phyloP scores from a whole-genome alignment of 176 grass and related monocot species.

The Aegilops speltoides region DNA sequence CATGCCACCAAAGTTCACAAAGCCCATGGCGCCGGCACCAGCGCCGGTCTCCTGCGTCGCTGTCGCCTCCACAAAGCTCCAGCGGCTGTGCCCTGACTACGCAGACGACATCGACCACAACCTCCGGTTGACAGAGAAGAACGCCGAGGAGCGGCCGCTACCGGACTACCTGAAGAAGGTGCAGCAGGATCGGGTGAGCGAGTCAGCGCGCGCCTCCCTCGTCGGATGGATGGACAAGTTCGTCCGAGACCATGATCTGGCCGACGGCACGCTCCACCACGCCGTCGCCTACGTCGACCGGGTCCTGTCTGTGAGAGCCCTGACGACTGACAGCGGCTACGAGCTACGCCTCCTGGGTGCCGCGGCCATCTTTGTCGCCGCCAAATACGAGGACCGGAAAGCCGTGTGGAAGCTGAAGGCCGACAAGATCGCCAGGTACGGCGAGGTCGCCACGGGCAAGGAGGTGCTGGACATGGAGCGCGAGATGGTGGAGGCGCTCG shows the following conservation, averaged over 20 bases:
- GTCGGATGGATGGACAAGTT: slow-evolving; percentile 6
- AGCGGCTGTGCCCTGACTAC: background rate
- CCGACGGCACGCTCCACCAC: background rate
- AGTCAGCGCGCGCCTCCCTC: background rate
- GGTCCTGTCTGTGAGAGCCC: background rate
- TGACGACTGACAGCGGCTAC: background rate
- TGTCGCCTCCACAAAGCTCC: background rate
- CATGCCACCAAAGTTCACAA: background rate
- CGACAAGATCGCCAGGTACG: background rate
- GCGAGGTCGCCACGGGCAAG: background rate
- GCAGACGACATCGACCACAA: background rate
- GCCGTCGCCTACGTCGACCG: slow-evolving; percentile 32
- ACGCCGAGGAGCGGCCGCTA: background rate
- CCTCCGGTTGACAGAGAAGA: background rate
- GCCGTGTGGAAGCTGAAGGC: background rate
- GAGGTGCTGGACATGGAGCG: slow-evolving; percentile 7
- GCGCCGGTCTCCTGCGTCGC: background rate
- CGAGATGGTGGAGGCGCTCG: background rate
- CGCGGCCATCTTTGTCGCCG: background rate
- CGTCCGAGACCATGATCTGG: background rate
- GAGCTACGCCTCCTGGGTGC: slow-evolving; percentile 15
- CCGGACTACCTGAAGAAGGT: background rate
- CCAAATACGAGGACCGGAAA: slow-evolving; percentile 2
- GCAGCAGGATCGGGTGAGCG: background rate
- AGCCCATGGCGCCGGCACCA: background rate